Evolutionary conservation across 805 yeast species (phyloP).

Genomic region (Kuraishia borneana): DNA sequence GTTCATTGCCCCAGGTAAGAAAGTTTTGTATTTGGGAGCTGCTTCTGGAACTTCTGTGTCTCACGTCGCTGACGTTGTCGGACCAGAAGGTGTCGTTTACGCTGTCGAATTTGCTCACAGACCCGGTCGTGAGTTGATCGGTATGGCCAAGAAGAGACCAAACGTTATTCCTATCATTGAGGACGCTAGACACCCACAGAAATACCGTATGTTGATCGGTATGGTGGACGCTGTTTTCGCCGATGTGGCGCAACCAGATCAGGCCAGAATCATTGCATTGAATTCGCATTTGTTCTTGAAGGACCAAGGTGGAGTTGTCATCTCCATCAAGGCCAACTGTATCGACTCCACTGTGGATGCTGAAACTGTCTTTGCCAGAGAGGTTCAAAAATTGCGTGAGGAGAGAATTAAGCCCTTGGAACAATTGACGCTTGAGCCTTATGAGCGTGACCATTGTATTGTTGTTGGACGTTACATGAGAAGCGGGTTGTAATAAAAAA

Average conservation of each 20-base stretch:
- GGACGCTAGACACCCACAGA: conserved; percentile 99
- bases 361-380: conserved; percentile 98
- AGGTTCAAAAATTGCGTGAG: conserved; percentile 97
- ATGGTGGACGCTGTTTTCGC: conserved; percentile 99
- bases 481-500: conserved; percentile 59
- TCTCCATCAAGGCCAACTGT: conserved; percentile 99
- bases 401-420: conserved; percentile 98
- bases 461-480: conserved; percentile 96
- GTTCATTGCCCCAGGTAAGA: conserved; percentile 96
- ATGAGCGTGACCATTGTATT: conserved; percentile 99
- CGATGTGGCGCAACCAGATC: conserved; percentile 99
- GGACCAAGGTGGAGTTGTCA: conserved; percentile 97
- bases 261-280: conserved; percentile 98
- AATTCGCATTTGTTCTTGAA: conserved; percentile 97
- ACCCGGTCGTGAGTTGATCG: conserved; percentile 98
- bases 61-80: conserved; percentile 96
- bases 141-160: conserved; percentile 99
- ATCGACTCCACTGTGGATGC: conserved; percentile 99
- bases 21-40: conserved; percentile 96
- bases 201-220: conserved; percentile 97
- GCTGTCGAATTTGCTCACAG: conserved; percentile 99
- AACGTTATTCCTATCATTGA: conserved; percentile 97
- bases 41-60: conserved; percentile 99
- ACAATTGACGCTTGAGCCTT: conserved; percentile 98
- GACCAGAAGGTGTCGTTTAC: conserved; percentile 97